Percentiles rank a stretch among this genome's conserved stretches.
Evolutionary conservation across 2,329 filamentous ascomycete species (phyloP).

Genomic region (Penicillium sp.): DNA sequence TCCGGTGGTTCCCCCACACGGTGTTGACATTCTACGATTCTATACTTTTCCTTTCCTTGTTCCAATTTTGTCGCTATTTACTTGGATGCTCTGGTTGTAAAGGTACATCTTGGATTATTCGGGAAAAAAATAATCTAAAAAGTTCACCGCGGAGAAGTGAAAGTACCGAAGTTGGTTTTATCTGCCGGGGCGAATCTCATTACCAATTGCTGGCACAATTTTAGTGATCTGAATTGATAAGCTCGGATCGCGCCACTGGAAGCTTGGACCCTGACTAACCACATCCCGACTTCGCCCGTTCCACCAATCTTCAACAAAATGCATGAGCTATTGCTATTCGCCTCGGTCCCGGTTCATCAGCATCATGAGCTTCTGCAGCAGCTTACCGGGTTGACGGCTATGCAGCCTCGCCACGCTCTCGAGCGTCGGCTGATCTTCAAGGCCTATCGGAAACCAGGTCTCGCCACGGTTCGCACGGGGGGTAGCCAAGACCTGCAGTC

Average conservation of each 20-base stretch:
- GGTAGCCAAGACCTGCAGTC: slow-evolving; percentile 47
- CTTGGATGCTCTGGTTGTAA: background rate
- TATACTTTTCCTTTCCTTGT: background rate
- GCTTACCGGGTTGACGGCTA: slow-evolving; percentile 60
- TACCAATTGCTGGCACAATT: slow-evolving; percentile 7
- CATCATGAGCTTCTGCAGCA: slow-evolving; percentile 63
- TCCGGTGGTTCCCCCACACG: background rate
- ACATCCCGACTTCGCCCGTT: slow-evolving; percentile 22
- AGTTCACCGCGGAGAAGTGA: background rate
- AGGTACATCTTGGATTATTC: background rate
- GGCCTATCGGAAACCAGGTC: slow-evolving; percentile 50
- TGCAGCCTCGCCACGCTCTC: slow-evolving; percentile 57
- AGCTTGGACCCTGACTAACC: slow-evolving; percentile 26
- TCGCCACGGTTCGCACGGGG: slow-evolving; percentile 40
- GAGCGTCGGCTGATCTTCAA: slow-evolving; percentile 62
- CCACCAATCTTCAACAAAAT: slow-evolving; percentile 37
- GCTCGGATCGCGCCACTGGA: slow-evolving; percentile 9
- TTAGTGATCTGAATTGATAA: slow-evolving; percentile 6
- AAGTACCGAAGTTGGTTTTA: background rate
- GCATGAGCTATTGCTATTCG: slow-evolving; percentile 65
- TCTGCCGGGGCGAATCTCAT: slow-evolving; percentile 3
- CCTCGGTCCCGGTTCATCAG: slow-evolving; percentile 56
- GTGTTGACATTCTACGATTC: background rate
- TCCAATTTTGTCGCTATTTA: background rate
- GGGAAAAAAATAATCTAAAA: background rate